Conservation (phyloP, 1,139 yeast species). For the Ashbya aceris region DNA sequence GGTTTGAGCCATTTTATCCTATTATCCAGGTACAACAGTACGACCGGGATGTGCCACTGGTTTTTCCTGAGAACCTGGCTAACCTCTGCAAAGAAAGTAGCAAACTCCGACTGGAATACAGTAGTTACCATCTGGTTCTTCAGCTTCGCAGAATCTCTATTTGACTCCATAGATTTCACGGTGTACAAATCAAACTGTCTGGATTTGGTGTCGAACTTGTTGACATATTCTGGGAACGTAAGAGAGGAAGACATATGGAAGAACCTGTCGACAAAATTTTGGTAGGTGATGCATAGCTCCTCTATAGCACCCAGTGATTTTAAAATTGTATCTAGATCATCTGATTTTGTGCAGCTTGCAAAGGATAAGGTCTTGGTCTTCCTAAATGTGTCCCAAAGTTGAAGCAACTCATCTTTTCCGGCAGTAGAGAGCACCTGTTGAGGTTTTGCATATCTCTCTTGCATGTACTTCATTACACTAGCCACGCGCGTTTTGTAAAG, state of each 20-base stretch:
- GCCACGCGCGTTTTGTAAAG: constrained; percentile 19
- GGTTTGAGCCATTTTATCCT: constrained; percentile 33
- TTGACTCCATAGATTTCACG: constrained; percentile 38
- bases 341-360: constrained; percentile 11
- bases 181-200: constrained; percentile 26
- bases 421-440: not conserved
- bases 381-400: constrained; percentile 18
- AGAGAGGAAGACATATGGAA: constrained; percentile 52
- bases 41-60: constrained; percentile 36
- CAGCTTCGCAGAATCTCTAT: constrained; percentile 47
- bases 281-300: constrained; percentile 46
- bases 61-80: constrained; percentile 33
- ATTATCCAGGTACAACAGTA: constrained; percentile 35
- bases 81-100: constrained; percentile 33
- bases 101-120: constrained; percentile 44
- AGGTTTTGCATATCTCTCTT: not conserved
- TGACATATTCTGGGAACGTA: constrained; percentile 43
- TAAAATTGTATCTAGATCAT: constrained; percentile 12
- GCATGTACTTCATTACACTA: not conserved
- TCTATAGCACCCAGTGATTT: constrained; percentile 30
- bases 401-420: constrained; percentile 7
- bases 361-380: constrained; percentile 11
- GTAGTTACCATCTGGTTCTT: constrained; percentile 43
- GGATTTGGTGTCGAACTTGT: constrained; percentile 33
- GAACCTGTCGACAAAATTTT: constrained; percentile 52